Percentiles rank a stretch among this genome's conserved stretches.
Evolutionary conservation across 257 asterid species (phyloP).

Genomic region (Primulina eburnea): DNA sequence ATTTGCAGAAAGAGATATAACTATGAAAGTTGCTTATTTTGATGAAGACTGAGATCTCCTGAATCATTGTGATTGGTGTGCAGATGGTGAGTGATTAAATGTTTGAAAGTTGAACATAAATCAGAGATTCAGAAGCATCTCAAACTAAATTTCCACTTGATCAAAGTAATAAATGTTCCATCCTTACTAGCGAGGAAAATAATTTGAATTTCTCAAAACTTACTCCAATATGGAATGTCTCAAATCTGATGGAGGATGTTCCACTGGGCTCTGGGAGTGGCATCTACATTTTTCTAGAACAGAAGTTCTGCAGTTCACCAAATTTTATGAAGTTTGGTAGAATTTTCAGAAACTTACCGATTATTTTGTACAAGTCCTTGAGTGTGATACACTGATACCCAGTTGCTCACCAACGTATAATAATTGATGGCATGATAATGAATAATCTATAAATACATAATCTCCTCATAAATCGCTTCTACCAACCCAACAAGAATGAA

Average conservation of each 20-base stretch:
- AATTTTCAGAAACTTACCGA: constrained; percentile 11
- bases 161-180: constrained; percentile 8
- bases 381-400: background rate
- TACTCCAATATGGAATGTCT: background rate
- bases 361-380: background rate
- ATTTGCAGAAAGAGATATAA: constrained; percentile 5
- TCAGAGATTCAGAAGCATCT: background rate
- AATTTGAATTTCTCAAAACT: constrained; percentile 4
- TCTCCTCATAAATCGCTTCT: background rate
- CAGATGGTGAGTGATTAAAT: constrained; percentile 13
- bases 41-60: constrained; percentile 10
- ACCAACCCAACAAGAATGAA: background rate
- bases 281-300: constrained; percentile 5
- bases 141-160: constrained; percentile 3
- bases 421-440: no score
- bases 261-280: constrained; percentile 3
- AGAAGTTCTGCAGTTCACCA: background rate
- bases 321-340: constrained; percentile 8
- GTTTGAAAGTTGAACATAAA: constrained; percentile 12
- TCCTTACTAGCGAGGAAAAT: constrained; percentile 13
- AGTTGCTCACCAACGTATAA: background rate
- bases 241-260: constrained; percentile 15
- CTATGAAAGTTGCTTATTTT: constrained; percentile 9
- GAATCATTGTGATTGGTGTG: constrained; percentile 1
- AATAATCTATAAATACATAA: background rate